A percentile compares a stretch with the other conserved stretches of the same genome.
Conservation (phyloP, 2,329 filamentous ascomycete species). For the Raffaelea ambrosiae region DNA sequence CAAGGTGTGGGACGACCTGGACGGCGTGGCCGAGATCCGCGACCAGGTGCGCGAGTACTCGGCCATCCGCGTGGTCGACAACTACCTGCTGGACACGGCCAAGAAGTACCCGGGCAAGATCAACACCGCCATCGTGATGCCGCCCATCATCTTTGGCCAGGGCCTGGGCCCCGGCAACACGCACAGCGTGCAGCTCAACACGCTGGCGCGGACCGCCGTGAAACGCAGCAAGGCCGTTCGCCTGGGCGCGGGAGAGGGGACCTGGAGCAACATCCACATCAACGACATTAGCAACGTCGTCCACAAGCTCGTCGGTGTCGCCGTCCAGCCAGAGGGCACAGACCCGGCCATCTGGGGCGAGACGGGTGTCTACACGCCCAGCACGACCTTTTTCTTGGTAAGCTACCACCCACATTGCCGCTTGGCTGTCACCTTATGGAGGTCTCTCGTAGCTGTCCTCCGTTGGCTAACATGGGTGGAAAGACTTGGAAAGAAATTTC, state of each 20-base stretch:
- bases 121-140: slow-evolving; percentile 1
- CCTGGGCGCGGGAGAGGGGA: not conserved
- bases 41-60: not conserved
- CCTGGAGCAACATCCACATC: slow-evolving; percentile 1
- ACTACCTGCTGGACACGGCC: slow-evolving; percentile 1
- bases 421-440: too few relatives aligned
- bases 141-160: slow-evolving; percentile 1
- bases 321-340: not conserved
- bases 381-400: too few relatives aligned
- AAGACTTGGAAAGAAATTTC: too few relatives aligned
- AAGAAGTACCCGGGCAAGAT: not conserved
- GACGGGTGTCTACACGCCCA: too few relatives aligned
- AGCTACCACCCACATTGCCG: too few relatives aligned
- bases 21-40: not conserved
- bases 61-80: not conserved
- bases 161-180: not conserved
- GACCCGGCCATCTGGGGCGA: too few relatives aligned
- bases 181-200: not conserved
- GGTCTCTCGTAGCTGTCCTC: too few relatives aligned
- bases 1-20: not conserved
- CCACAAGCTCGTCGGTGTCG: not conserved
- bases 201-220: not conserved
- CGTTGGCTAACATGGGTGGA: too few relatives aligned
- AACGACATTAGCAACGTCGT: not conserved
- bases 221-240: not conserved